Conservation (phyloP, 2,329 filamentous ascomycete species). For the Penicillium psychrosexuale region DNA sequence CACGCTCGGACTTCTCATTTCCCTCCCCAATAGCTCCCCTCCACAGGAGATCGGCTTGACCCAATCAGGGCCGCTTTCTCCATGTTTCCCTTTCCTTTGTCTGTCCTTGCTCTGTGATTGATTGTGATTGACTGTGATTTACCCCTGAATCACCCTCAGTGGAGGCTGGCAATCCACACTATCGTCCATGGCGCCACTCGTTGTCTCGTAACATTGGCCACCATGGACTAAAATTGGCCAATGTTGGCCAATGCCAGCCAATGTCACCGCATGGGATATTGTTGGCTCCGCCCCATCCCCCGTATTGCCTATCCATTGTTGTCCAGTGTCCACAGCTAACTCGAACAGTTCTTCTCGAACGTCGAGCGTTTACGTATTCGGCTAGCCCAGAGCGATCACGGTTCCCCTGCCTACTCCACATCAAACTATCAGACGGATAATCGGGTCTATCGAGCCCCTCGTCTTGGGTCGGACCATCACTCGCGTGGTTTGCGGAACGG, state of each 20-base stretch:
- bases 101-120: not conserved
- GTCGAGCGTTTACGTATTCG: slow-evolving; percentile 38
- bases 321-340: slow-evolving; percentile 18
- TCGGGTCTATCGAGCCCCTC: slow-evolving; percentile 18
- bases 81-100: not conserved
- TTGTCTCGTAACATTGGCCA: slow-evolving; percentile 4
- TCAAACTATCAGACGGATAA: slow-evolving; percentile 18
- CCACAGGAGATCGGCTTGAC: slow-evolving; percentile 6
- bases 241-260: not conserved
- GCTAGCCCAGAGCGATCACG: slow-evolving; percentile 32
- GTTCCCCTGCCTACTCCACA: slow-evolving; percentile 15
- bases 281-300: slow-evolving; percentile 7
- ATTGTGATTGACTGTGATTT: not conserved
- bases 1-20: not conserved
- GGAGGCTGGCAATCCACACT: slow-evolving; percentile 11
- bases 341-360: slow-evolving; percentile 41
- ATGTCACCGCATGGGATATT: slow-evolving; percentile 4
- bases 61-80: slow-evolving; percentile 2
- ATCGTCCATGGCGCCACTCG: slow-evolving; percentile 14
- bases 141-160: slow-evolving; percentile 13
- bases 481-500: slow-evolving; percentile 15
- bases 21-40: slow-evolving; percentile 9
- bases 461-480: slow-evolving; percentile 14
- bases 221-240: not conserved
- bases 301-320: slow-evolving; percentile 1